Evolutionary conservation across 352 stramenopile species (phyloP).

Genomic region (Pythium sukuiense): DNA sequence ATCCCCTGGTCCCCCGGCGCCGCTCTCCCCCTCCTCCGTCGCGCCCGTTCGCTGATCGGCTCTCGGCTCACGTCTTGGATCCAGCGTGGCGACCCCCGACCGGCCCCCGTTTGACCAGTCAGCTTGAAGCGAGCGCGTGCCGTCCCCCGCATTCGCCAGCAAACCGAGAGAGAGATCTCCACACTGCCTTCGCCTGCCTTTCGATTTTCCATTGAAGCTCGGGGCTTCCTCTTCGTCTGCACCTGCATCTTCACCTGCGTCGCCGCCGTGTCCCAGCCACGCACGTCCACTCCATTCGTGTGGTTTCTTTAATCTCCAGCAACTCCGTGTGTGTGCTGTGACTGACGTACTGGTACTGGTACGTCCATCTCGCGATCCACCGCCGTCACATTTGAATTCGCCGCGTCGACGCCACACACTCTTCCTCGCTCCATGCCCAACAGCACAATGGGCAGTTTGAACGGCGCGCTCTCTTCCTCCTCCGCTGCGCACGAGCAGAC

Average conservation of each 20-base stretch:
- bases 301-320: not conserved
- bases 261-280: not conserved
- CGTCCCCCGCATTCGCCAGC: not conserved
- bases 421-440: slow-evolving; percentile 5
- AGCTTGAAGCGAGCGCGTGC: slow-evolving; percentile 15
- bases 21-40: too few species aligned
- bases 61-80: not conserved
- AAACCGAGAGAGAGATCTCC: not conserved
- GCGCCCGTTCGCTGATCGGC: too few species aligned
- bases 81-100: slow-evolving; percentile 2
- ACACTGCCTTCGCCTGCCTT: not conserved
- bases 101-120: slow-evolving; percentile 13
- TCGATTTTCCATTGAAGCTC: slow-evolving; percentile 10
- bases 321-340: not conserved
- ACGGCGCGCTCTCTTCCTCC: slow-evolving; percentile 3
- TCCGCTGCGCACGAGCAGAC: slow-evolving; percentile 19
- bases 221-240: not conserved
- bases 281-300: not conserved
- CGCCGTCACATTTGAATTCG: not conserved
- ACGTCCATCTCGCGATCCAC: not conserved
- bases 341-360: not conserved
- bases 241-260: not conserved
- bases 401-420: not conserved
- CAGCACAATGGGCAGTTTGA: slow-evolving; percentile 25
- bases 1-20: too few species aligned